Evolutionary conservation across 2,329 filamentous ascomycete genomes (phyloP).

Genomic region (Daldinia sp.): DNA sequence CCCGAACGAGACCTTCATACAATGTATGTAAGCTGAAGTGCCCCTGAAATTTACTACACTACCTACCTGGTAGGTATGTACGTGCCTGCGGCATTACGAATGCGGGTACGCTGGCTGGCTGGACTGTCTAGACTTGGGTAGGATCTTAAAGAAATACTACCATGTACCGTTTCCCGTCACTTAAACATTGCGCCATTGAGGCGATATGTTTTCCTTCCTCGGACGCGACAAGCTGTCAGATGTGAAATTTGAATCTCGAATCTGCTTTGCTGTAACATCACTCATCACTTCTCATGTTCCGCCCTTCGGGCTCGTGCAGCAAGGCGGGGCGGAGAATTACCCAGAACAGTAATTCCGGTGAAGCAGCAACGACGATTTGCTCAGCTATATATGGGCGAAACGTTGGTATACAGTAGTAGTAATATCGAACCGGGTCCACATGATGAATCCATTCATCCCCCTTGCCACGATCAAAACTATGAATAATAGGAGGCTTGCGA

Average conservation of each 20-base stretch:
- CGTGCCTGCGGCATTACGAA: conserved; percentile 9
- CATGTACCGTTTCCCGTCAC: conserved; percentile 6
- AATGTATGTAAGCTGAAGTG: conserved; percentile 2
- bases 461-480: not conserved
- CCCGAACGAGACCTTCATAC: not conserved
- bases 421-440: conserved; percentile 13
- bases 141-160: conserved; percentile 2
- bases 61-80: too few species aligned
- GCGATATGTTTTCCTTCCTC: conserved; percentile 32
- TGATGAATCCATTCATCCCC: conserved; percentile 7
- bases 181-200: conserved; percentile 20
- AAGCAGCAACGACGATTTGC: conserved; percentile 1
- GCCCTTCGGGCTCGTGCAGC: conserved; percentile 33
- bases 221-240: conserved; percentile 26
- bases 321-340: conserved; percentile 30
- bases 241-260: conserved; percentile 31
- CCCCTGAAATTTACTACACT: conserved; percentile 31
- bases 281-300: conserved; percentile 35
- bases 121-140: not conserved
- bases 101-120: not conserved
- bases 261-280: conserved; percentile 32
- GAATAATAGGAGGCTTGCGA: not conserved
- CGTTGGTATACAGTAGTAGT: not conserved
- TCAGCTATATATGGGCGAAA: conserved; percentile 1
- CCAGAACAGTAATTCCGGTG: conserved; percentile 21